phyloP scores from a whole-genome alignment of 352 stramenopile species.

The Phytophthora brassicae region DNA sequence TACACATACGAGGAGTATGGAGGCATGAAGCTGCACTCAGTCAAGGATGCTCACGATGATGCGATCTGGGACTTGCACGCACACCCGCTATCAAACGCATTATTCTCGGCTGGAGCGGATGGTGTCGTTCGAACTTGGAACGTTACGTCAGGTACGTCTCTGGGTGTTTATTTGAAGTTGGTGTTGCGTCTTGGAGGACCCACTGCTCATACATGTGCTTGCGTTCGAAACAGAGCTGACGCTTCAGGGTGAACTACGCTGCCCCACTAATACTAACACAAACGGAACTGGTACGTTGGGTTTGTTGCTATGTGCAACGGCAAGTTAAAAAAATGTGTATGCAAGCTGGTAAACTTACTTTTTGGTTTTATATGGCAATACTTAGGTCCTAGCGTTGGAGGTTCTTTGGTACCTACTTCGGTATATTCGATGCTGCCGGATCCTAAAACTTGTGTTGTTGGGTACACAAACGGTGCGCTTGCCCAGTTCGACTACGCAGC shows the following conservation, averaged over 20 bases:
- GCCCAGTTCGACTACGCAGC: slow-evolving; percentile 77
- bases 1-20: slow-evolving; percentile 79
- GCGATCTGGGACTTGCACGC: slow-evolving; percentile 83
- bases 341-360: background rate
- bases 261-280: slow-evolving; percentile 51
- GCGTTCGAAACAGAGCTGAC: slow-evolving; percentile 51
- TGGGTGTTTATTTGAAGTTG: background rate
- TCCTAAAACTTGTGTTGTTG: slow-evolving; percentile 77
- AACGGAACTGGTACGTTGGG: slow-evolving; percentile 43
- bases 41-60: slow-evolving; percentile 81
- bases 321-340: background rate
- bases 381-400: slow-evolving; percentile 47
- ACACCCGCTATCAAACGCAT: slow-evolving; percentile 77
- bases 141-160: slow-evolving; percentile 60
- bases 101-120: slow-evolving; percentile 82
- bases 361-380: background rate
- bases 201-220: background rate
- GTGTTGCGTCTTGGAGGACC: too few relatives aligned
- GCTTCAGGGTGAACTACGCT: slow-evolving; percentile 76
- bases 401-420: slow-evolving; percentile 69
- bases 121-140: slow-evolving; percentile 80
- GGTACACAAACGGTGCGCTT: slow-evolving; percentile 72
- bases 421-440: slow-evolving; percentile 73
- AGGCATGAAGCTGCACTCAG: slow-evolving; percentile 56
- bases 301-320: background rate